Evolutionary conservation across 768 basidiomycete species (phyloP), one percentile per base, ranked within the genome.

Genomic region (Boletus pseudopeckii): DNA sequence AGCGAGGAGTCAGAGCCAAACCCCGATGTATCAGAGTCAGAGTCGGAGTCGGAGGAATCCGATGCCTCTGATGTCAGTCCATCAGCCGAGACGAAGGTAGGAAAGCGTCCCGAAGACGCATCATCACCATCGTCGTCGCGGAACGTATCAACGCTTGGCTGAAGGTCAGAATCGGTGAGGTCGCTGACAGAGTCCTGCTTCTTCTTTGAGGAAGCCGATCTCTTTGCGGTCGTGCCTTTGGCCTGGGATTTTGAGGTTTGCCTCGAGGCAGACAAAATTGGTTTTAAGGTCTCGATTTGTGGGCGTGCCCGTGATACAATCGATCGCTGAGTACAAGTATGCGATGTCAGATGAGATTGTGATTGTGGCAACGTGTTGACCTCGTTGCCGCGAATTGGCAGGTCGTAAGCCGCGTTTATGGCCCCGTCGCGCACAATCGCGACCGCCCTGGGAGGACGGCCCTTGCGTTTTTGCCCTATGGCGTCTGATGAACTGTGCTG

Each of bases 81-180:
- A 30, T 83, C 82, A 20, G 86, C 86, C 28, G 84, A 80, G 26
- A 88, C 74, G 65, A 88, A 87, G 22, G 84, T 88, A 13, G 86
- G 86, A 66, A 85, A 83, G 45, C 70, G 74, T 42, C 61, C 69
- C 5, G 73, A 73, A 11, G 65, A 71, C 17, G 50, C 60, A 49
- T 73, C 72, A 42, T 64, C 63, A 14, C 58, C 65, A 34, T 69
- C 64, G 50, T 67, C 62, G 55, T 67, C 60, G 34, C 61, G 66
- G 53, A 43, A 61, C 43, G 70, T 63, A 55, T 76, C 72, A 49
- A 70, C 62, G 53, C 70, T 76, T 71, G 67, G 53, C 72, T 69
- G 45, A 71, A 54, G 62, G 57, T 69, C 62, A 59, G 57, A 60
- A 50, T 64, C 64, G 9, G 58, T 42, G 7, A 64, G 63, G 34